phyloP scores from a whole-genome alignment of 768 basidiomycete species.

The Mycena galericulata region DNA sequence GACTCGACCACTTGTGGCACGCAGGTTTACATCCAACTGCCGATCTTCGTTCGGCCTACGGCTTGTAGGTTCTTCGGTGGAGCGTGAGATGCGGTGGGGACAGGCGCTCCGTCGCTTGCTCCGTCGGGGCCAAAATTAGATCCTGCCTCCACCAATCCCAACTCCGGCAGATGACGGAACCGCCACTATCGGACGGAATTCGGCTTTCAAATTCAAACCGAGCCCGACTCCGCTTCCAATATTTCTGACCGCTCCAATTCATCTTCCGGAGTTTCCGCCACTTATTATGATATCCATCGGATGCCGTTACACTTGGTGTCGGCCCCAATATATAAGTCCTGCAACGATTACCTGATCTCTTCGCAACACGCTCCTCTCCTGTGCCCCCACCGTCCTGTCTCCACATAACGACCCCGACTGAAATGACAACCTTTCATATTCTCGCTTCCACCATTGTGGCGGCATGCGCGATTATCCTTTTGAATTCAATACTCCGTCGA shows the following conservation, averaged over 20 bases:
- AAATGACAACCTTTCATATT: neutral
- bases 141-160: neutral
- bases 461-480: neutral
- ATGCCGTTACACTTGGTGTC: neutral
- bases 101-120: neutral
- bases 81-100: neutral
- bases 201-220: conserved; percentile 1
- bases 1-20: too few relatives aligned
- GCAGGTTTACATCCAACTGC: neutral
- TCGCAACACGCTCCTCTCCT: neutral
- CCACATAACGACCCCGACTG: neutral
- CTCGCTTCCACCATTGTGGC: neutral
- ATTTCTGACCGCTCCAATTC: neutral
- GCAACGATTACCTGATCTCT: neutral
- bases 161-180: conserved; percentile 1
- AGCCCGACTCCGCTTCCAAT: conserved; percentile 2
- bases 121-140: neutral
- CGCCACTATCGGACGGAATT: conserved; percentile 1
- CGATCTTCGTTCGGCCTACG: neutral
- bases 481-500: neutral
- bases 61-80: neutral
- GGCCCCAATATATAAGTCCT: neutral
- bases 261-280: neutral
- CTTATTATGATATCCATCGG: conserved; percentile 1
- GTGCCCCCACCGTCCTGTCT: neutral